A percentile compares a stretch with the other conserved stretches of the same genome.
phyloP scores from a whole-genome alignment of 192 early-diverging fungal species.

The Chytriomyces sp. region DNA sequence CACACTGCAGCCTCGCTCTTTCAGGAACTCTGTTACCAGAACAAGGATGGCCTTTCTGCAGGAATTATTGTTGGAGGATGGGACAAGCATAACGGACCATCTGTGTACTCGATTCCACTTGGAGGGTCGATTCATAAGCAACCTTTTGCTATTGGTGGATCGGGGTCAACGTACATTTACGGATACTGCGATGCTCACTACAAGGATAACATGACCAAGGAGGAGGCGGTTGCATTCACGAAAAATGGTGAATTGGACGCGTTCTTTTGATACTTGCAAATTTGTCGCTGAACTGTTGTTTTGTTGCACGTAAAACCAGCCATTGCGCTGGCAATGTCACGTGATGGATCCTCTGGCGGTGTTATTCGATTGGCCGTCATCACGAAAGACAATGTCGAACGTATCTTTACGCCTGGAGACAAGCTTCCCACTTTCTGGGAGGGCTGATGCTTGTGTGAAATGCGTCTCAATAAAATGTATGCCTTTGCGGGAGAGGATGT shows the following conservation, averaged over 20 bases:
- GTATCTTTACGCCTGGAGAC: slow-evolving; percentile 83
- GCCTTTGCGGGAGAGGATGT: no score
- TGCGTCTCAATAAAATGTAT: no score
- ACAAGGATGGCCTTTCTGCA: slow-evolving; percentile 86
- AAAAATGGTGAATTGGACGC: slow-evolving; percentile 77
- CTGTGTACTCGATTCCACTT: slow-evolving; percentile 88
- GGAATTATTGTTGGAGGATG: slow-evolving; percentile 98
- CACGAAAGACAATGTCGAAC: slow-evolving; percentile 85
- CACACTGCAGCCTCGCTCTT: slow-evolving; percentile 88
- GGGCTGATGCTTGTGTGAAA: slow-evolving; percentile 38
- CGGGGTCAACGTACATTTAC: slow-evolving; percentile 96
- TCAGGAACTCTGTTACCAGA: slow-evolving; percentile 92
- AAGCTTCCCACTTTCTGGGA: slow-evolving; percentile 59
- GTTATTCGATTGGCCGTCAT: slow-evolving; percentile 94
- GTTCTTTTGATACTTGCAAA: background rate
- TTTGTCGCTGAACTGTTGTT: background rate
- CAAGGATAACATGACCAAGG: slow-evolving; percentile 78
- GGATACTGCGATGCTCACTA: slow-evolving; percentile 94
- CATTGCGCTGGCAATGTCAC: slow-evolving; percentile 88
- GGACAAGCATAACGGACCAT: slow-evolving; percentile 88
- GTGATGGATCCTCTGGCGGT: slow-evolving; percentile 97
- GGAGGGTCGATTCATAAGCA: slow-evolving; percentile 92
- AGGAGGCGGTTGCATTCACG: slow-evolving; percentile 90
- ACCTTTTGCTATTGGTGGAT: slow-evolving; percentile 94
- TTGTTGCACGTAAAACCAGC: slow-evolving; percentile 53